phyloP scores from a whole-genome alignment of 1,139 yeast species.

The Yamadazyma friedrichii region DNA sequence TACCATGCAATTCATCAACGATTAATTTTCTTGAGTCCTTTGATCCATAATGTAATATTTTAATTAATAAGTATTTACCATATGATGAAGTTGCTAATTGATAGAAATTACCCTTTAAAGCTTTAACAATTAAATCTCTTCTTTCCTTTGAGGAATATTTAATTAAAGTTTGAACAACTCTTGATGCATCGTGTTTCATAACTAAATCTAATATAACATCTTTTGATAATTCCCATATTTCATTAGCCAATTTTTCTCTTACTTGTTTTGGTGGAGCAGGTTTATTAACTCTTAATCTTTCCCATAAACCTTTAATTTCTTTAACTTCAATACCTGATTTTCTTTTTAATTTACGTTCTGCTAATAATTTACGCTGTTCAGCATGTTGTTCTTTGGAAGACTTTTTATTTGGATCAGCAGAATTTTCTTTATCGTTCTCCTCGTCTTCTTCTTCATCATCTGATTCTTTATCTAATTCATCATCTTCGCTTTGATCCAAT shows the following conservation, averaged over 20 bases:
- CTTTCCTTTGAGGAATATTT: conserved; percentile 82
- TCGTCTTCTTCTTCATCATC: conserved; percentile 19
- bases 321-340: conserved; percentile 85
- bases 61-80: conserved; percentile 88
- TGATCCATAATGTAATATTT: conserved; percentile 88
- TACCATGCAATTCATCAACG: conserved; percentile 85
- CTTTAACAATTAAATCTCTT: conserved; percentile 65
- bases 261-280: conserved; percentile 78
- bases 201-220: conserved; percentile 82
- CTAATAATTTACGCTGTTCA: conserved; percentile 75
- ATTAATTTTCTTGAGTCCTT: conserved; percentile 74
- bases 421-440: conserved; percentile 13
- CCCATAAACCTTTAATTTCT: conserved; percentile 88
- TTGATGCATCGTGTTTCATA: conserved; percentile 92
- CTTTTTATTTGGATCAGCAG: conserved; percentile 45
- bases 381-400: conserved; percentile 71
- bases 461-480: conserved; percentile 19
- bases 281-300: conserved; percentile 79
- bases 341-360: conserved; percentile 84
- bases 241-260: conserved; percentile 76
- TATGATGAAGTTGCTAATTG: conserved; percentile 88
- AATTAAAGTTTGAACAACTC: conserved; percentile 92
- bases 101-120: conserved; percentile 76
- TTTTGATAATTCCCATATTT: conserved; percentile 80
- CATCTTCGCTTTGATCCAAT: conserved; percentile 20